These are phyloP conservation scores for Chiua virens DNA, from an alignment of 768 basidiomycete genomes.

Conservation along the genomic window DNA sequence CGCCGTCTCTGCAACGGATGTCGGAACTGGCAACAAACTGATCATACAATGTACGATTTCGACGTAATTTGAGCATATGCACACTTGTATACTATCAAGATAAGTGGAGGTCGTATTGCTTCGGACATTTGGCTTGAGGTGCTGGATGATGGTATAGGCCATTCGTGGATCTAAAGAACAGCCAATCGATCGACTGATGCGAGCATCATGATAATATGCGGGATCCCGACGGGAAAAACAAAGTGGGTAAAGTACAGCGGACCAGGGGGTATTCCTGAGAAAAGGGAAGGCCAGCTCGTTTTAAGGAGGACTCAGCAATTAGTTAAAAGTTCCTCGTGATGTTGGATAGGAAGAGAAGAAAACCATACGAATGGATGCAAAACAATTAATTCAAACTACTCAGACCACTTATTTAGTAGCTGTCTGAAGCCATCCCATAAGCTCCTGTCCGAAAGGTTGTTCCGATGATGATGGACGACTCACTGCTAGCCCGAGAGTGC, in stretches of 20 bases:
- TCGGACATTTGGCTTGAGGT: neutral
- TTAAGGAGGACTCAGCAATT: slow-evolving; percentile 28
- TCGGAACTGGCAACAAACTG: slow-evolving; percentile 3
- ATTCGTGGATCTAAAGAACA: slow-evolving; percentile 12
- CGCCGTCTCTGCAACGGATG: slow-evolving; percentile 8
- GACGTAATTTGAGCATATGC: neutral
- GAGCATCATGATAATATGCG: slow-evolving; percentile 39
- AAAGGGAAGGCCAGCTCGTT: slow-evolving; percentile 37
- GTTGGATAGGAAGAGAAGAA: slow-evolving; percentile 8
- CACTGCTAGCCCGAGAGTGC: slow-evolving; percentile 72
- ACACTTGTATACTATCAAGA: slow-evolving; percentile 6
- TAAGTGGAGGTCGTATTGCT: neutral
- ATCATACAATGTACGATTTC: neutral
- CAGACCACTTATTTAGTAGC: slow-evolving; percentile 29
- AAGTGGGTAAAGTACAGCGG: slow-evolving; percentile 42
- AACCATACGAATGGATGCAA: slow-evolving; percentile 1
- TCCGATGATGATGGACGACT: slow-evolving; percentile 41
- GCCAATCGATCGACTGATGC: slow-evolving; percentile 32
- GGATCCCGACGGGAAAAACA: slow-evolving; percentile 34
- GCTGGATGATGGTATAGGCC: neutral
- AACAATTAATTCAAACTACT: slow-evolving; percentile 13
- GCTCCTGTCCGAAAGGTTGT: slow-evolving; percentile 35
- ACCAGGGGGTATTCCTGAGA: slow-evolving; percentile 37
- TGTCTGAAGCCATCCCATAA: slow-evolving; percentile 39
- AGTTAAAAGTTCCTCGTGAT: slow-evolving; percentile 20